phyloP scores from a whole-genome alignment of 495 filamentous ascomycete species.

The Apodospora peruviana region DNA sequence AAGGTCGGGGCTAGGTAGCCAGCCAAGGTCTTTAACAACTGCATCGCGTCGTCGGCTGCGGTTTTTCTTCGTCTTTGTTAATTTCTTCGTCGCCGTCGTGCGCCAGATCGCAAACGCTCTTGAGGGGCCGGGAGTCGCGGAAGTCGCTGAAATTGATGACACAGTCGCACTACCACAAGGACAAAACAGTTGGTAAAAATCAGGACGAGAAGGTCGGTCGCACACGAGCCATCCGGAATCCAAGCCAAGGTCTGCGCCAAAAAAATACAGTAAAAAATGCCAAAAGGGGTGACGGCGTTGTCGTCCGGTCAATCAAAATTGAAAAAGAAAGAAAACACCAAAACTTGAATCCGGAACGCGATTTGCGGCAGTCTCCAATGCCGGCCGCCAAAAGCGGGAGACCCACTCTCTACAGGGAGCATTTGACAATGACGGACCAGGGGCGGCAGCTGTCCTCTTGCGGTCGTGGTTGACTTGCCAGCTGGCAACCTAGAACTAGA shows the following conservation, averaged over 20 bases:
- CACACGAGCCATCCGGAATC: background rate
- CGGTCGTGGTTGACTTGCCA: too few relatives aligned
- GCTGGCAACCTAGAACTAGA: too few relatives aligned
- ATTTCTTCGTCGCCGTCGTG: too few relatives aligned
- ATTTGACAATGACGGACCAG: too few relatives aligned
- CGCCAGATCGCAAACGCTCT: too few relatives aligned
- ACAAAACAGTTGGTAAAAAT: too few relatives aligned
- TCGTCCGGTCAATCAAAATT: background rate
- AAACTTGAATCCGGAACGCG: background rate
- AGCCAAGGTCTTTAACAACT: slow-evolving; percentile 37
- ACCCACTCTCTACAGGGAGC: background rate
- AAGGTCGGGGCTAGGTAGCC: slow-evolving; percentile 50
- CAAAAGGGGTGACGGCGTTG: background rate
- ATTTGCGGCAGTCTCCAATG: background rate
- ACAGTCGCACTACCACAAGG: too few relatives aligned
- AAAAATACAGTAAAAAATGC: background rate
- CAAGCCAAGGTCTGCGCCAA: background rate
- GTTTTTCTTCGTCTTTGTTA: too few relatives aligned
- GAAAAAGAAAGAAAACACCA: background rate
- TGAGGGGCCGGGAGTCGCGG: too few relatives aligned
- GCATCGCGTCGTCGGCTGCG: slow-evolving; percentile 20
- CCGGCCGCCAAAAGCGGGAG: background rate
- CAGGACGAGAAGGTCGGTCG: background rate
- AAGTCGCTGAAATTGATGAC: too few relatives aligned
- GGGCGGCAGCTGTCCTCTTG: too few relatives aligned